Base-by-base conservation (phyloP, 345 rosid genomes). In the Hibiscus tridactylites region DNA sequence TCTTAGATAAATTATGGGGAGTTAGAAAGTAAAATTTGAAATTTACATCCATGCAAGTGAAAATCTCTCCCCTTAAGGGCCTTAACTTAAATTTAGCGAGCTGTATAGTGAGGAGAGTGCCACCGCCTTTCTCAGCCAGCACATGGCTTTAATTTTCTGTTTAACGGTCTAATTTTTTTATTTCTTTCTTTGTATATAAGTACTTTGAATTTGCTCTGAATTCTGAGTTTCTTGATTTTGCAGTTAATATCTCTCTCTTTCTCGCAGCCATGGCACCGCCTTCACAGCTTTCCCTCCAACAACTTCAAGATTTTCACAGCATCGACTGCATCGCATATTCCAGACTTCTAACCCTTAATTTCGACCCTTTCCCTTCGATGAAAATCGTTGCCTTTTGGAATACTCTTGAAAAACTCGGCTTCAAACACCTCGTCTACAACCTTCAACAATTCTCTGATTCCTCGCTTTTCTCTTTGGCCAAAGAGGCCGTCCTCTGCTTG, bases 321-420 rank as follows among this genome's bases (percentile, higher is more conserved):
- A 77, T 75, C 39, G 83, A 82, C 16, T 78, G 83, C 46, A 39
- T 29, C 21, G 39, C 71, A 4, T 73, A 73, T 50, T 53, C 50
- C 1, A 68, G 78, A 39, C 35, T 79, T 5, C 7, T 21, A 4
- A 42, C 13, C 9, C 65, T 73, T 13, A 29, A 62, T 0, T 12
- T 77, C 13, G 63, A 65, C 24, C 47, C 62, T 9, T 2, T 31
- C 10, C 11, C 8, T 1, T 47, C 79, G 17, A 78, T 39, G 77
- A 61, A 71, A 50, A 53, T 70, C 28, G 67, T 82, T 9, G 76
- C 83, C 57, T 82, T 82, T 44, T 80, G 83, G 85, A 28, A 28
- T 52, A 62, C 60, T 71, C 81, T 82, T 42, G 85, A 82, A 75
- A 58, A n/a, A 47, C 9, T 3, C 19, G 73, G 79, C 54, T 67